Base-by-base conservation (phyloP, 257 asterid species). In the Solanum chmielewskii region DNA sequence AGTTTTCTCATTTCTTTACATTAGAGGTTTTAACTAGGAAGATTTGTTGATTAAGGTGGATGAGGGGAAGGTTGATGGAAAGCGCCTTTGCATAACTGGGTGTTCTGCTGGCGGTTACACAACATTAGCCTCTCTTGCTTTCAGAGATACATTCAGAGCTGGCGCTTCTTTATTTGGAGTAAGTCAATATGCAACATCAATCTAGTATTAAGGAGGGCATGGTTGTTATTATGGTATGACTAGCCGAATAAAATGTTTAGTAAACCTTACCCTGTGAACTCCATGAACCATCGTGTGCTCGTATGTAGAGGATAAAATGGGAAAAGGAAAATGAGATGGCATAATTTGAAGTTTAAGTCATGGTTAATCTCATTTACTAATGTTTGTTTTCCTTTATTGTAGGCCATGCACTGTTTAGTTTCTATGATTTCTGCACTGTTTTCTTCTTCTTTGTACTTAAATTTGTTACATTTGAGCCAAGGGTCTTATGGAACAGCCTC, bases 51-150 rank as follows among this genome's bases (percentile, higher is more conserved):
- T 39, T 59, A 76, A 97, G 99, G 98, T 91, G 88, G 95, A 93
- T 71, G 90, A 90, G 78, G 98, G 98, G 88, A 95, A 93, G 90
- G 98, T 93, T 74, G 99, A 97, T 86, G 93, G 94, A 27, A 91
- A 93, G 85, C 93, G 98, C 83, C 90, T 97, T 80, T 97, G 99
- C 88, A 95, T 97, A 83, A 92, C 96, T 18, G 98, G 99, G 82
- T 98, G 98, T 87, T 97, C 99, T 91, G 98, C 99, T 76, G 99
- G 99, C 87, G 99, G 98, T 73, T 97, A 94, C 93, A 95, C 99
- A 84, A 95, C 99, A 88, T 88, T 97, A 70, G 98, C 98, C 56
- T 94, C 98, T 45, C 98, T 95, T 89, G 98, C 97, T 81, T 97
- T 97, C 91, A 91, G 93, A 85, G 93, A 95, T 84, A 91, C 89